phyloP scores from a whole-genome alignment of 306 rosid genomes.

The Erythrophleum fordii region DNA sequence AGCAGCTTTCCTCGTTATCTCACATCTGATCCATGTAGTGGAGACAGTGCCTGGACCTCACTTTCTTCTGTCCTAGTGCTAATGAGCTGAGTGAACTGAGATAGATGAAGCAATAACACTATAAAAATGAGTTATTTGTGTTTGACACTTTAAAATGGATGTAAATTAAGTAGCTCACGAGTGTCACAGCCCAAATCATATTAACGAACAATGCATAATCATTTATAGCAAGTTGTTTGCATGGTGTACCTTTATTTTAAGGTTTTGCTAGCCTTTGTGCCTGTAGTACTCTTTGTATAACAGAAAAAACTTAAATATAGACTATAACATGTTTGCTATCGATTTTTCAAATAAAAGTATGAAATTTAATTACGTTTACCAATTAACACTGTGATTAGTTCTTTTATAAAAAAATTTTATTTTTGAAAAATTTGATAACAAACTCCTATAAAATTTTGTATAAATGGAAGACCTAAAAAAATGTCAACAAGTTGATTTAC shows the following conservation, averaged over 20 bases:
- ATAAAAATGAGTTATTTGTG: background rate
- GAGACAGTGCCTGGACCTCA: constrained; percentile 37
- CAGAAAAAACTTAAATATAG: background rate
- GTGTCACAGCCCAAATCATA: background rate
- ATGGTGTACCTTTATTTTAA: background rate
- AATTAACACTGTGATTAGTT: background rate
- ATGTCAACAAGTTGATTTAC: background rate
- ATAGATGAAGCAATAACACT: background rate
- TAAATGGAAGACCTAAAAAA: background rate
- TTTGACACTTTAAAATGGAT: background rate
- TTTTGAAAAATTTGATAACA: background rate
- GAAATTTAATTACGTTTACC: background rate
- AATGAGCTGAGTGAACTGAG: constrained; percentile 23
- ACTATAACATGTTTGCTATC: no score
- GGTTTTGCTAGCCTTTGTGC: background rate
- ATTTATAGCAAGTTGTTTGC: background rate
- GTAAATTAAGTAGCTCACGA: background rate
- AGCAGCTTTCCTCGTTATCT: constrained; percentile 28
- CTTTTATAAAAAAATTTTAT: background rate
- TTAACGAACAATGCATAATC: background rate
- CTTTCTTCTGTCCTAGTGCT: background rate
- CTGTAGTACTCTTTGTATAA: background rate
- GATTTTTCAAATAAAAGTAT: no score
- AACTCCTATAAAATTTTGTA: background rate
- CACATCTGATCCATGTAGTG: constrained; percentile 33